Conservation (phyloP, 306 rosid genomes). For the Citrullus colocynthis region DNA sequence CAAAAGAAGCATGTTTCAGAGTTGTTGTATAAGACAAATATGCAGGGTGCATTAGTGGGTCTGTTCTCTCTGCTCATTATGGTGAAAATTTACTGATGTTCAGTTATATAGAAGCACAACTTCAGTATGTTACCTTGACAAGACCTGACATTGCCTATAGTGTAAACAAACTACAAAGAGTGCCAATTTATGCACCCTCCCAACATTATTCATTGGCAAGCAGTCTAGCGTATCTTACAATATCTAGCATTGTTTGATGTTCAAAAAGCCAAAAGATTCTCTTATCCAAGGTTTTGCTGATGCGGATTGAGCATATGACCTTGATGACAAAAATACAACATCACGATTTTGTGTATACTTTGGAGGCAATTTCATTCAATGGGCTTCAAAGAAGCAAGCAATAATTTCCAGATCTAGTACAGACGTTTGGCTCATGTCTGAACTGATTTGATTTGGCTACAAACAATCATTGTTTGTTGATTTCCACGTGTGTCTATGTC, state of each 20-base stretch:
- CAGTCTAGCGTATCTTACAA: background rate
- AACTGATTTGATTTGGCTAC: no score
- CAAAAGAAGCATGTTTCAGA: no score
- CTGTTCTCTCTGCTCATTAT: no score
- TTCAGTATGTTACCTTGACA: background rate
- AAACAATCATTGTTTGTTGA: background rate
- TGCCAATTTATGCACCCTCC: background rate
- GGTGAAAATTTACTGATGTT: no score
- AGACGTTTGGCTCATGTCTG: background rate
- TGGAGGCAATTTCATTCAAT: background rate
- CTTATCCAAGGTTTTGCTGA: background rate
- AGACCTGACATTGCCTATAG: background rate
- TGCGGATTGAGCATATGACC: background rate
- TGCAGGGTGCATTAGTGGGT: no score
- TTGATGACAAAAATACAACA: background rate
- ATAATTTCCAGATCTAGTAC: background rate
- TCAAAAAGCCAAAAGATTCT: background rate
- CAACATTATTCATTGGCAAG: background rate
- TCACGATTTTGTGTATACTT: background rate
- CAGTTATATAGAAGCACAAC: no score
- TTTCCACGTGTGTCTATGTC: background rate
- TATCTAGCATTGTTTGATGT: background rate
- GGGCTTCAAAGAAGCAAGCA: background rate
- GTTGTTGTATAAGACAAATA: no score
- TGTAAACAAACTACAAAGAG: background rate